These are phyloP conservation scores for Aspergillus heteromorphus DNA, from an alignment of 495 filamentous ascomycete genomes.

Conservation along the genomic window DNA sequence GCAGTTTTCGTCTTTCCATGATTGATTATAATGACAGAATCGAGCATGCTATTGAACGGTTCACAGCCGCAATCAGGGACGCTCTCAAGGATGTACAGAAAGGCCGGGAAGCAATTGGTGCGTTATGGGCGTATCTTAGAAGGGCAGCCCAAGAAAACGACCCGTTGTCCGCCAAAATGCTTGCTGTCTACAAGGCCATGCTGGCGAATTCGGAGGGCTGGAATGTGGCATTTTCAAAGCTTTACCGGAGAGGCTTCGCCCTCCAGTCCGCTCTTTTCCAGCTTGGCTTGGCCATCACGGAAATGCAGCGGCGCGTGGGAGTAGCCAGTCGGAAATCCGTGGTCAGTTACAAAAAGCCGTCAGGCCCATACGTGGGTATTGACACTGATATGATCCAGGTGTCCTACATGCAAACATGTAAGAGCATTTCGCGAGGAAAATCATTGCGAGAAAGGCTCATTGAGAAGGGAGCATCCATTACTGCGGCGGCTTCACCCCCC, in stretches of 20 bases:
- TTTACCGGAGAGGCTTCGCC: constrained; percentile 58
- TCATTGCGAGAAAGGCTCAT: constrained; percentile 23
- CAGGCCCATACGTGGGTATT: background rate
- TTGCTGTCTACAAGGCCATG: constrained; percentile 72
- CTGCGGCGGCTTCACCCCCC: background rate
- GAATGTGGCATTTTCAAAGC: constrained; percentile 64
- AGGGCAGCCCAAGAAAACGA: constrained; percentile 53
- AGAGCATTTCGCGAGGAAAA: constrained; percentile 10
- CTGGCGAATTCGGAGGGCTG: constrained; percentile 82
- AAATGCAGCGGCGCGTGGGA: constrained; percentile 73
- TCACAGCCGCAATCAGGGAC: constrained; percentile 66
- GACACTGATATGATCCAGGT: constrained; percentile 15
- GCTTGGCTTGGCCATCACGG: constrained; percentile 61
- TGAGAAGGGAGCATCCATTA: constrained; percentile 12
- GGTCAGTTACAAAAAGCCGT: constrained; percentile 24
- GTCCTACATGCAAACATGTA: constrained; percentile 18
- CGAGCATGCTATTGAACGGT: constrained; percentile 78
- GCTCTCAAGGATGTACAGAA: constrained; percentile 71
- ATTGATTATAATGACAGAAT: constrained; percentile 86
- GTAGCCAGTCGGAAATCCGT: constrained; percentile 62
- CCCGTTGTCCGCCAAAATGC: constrained; percentile 38
- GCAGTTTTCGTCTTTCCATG: constrained; percentile 72
- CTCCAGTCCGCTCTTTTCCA: constrained; percentile 58
- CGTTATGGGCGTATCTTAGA: constrained; percentile 69
- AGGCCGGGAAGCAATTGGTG: constrained; percentile 68